Conservation (phyloP, 2,329 filamentous ascomycete species). For the Aspergillus spinulosporus region DNA sequence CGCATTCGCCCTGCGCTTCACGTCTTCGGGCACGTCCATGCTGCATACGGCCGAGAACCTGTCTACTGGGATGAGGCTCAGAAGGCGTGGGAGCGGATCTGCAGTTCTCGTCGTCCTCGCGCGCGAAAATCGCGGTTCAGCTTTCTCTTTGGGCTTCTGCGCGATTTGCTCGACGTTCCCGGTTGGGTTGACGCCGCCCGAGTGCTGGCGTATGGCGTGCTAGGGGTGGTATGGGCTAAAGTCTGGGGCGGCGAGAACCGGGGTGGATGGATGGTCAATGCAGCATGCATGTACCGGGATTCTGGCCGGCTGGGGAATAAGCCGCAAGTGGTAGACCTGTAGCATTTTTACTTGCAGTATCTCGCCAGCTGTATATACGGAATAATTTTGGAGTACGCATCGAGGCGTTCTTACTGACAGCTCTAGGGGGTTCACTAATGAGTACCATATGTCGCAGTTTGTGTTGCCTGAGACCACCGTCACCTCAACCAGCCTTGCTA, state of each 20-base stretch:
- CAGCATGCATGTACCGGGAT: constrained; percentile 49
- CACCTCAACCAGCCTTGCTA: not conserved
- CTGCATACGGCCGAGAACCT: constrained; percentile 67
- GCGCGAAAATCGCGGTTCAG: constrained; percentile 27
- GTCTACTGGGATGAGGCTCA: constrained; percentile 76
- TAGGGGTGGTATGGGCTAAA: constrained; percentile 60
- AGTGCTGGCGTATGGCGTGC: constrained; percentile 54
- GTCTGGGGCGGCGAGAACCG: constrained; percentile 57
- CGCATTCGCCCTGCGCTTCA: constrained; percentile 73
- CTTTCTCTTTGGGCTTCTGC: constrained; percentile 30
- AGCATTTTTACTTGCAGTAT: not conserved
- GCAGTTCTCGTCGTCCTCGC: constrained; percentile 39
- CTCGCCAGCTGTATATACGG: not conserved
- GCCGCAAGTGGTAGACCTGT: constrained; percentile 38
- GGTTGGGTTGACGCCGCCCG: constrained; percentile 52
- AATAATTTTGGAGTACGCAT: too few species aligned
- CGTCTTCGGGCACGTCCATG: constrained; percentile 84
- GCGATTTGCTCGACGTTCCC: constrained; percentile 38
- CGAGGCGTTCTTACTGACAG: not conserved
- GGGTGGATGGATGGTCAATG: constrained; percentile 60
- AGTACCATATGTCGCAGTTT: too few species aligned
- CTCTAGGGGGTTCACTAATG: not conserved
- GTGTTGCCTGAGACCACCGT: too few species aligned
- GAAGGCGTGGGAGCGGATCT: constrained; percentile 67
- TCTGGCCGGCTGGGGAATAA: constrained; percentile 39